Base-by-base conservation (phyloP, 352 stramenopile species). In the Achlya hypogyna region DNA sequence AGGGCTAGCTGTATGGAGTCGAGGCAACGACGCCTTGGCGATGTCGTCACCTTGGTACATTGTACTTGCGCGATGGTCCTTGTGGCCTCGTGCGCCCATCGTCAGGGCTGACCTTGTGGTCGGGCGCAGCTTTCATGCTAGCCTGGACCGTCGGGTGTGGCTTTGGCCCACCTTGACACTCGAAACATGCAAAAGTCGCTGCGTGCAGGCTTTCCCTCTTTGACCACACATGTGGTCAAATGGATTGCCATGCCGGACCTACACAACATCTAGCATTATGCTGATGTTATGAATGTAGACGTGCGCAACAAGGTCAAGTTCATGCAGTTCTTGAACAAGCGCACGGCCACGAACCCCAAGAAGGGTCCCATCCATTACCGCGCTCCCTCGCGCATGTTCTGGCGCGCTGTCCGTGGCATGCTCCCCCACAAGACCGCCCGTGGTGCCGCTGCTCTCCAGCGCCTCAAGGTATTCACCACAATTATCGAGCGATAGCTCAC, bases 341-440 rank as follows among this genome's bases (percentile, higher is more conserved):
- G 89, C 78, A 98, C 94, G 73, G 98, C 97, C 76, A 99, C 96
- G 58, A 99, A 99, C 89, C 97, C 96, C 52, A 92, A 91, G 75
- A 84, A 90, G 73, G 97, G 97, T 71, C 97, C 97, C 56, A 95
- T 98, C 76, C 96, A 99, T 85, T 98, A 98, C 94, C 96, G 97
- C 77, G 85, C 89, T 28, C 97, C 97, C 53, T 96, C 96, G 69
- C 79, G 88, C 49, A 99, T 99, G 83, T 75, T 93, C 69, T 91
- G 83, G 84, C 82, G 83, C 63, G 89, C 86, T 53, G 84, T 99
- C 72, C 96, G 96, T 80, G 97, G 97, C 71, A 99, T 99, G 97
- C 81, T 99, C 66, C 93, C 98, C 59, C 97, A 99, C 83, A 99
- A 99, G 93, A 98, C 96, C 53, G 82, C 84, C 51, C 93, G 97